These are phyloP conservation scores for Effrenium voratum DNA, from an alignment of 73 alveolate species.

Conservation along the genomic window DNA sequence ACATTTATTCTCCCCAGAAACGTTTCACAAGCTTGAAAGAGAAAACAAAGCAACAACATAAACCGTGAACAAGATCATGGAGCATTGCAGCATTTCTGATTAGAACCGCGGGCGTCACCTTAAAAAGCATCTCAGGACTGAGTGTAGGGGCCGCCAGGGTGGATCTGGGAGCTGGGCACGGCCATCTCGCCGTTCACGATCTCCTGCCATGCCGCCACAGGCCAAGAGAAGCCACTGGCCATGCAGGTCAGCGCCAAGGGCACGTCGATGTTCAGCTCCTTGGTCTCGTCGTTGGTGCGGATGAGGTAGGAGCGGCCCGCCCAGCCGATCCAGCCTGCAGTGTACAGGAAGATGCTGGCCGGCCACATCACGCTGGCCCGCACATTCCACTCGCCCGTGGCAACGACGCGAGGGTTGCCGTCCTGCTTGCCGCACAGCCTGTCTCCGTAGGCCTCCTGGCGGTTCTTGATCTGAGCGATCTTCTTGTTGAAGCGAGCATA, in stretches of 20 bases:
- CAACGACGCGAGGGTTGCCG: constrained; percentile 52
- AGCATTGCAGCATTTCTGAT: no score
- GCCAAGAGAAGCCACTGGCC: constrained; percentile 87
- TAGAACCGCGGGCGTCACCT: no score
- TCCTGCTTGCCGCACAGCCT: constrained; percentile 67
- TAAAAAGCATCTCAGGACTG: constrained; percentile 21
- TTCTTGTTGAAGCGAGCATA: constrained; percentile 65
- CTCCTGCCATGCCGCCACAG: constrained; percentile 81
- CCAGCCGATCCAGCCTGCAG: constrained; percentile 75
- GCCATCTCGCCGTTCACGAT: constrained; percentile 65
- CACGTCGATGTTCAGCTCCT: constrained; percentile 74
- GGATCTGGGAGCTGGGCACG: constrained; percentile 58
- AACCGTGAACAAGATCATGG: not conserved
- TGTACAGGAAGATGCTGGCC: constrained; percentile 61
- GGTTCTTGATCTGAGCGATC: constrained; percentile 9
- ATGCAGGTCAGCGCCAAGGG: constrained; percentile 78
- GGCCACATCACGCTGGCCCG: constrained; percentile 62
- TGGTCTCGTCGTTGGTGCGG: constrained; percentile 69
- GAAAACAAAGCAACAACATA: not conserved
- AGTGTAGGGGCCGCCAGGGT: constrained; percentile 26
- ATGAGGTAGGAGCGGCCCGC: constrained; percentile 88
- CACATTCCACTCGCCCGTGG: constrained; percentile 62
- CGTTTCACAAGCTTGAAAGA: not conserved
- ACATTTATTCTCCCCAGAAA: no score
- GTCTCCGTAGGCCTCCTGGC: constrained; percentile 49